Evolutionary conservation across 805 yeast species (phyloP), one percentile per base, ranked within the genome.

Genomic region (Yarrowia keelungensis): DNA sequence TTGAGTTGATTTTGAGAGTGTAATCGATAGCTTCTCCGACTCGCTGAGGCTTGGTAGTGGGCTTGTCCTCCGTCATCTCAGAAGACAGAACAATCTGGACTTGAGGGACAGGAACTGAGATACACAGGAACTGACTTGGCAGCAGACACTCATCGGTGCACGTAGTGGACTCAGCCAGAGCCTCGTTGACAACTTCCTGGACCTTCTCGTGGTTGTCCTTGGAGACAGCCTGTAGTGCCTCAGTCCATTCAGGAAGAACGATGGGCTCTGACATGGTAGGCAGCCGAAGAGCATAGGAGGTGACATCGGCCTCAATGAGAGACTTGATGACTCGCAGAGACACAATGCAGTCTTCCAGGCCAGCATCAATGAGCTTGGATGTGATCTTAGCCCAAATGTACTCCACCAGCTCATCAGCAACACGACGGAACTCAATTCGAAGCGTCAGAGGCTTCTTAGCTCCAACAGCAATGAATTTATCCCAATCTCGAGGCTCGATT

Each of bases 401-500:
- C 61, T 32, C 58, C 38, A 26, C 71, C 22, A 38, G 43, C 69
- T 42, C 73, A 71, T 62, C 75, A 35, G 73, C 75, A 72, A 70
- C 68, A 43, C 56, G 51, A 26, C 74, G 69, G 61, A 70, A 71
- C 22, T 46, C 61, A n/a, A 73, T 71, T 5, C 43, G 53, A 7
- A 75, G 69, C 8, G 69, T 53, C 32, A 68, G 39, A 69, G 53
- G 36, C 61, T 69, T 75, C 72, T 38, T 62, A 2, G 36, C n/a
- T 15, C 45, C 47, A 12, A 35, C 32, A 16, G 87, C 80, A 2
- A 71, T 73, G 64, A 88, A 76, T 12, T 78, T 78, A 64, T 87
- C 77, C 12, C 61, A 76, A 47, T 68, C 75, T 56, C 58, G 68
- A 36, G 74, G 74, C 45, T 77, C 74, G n/a, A 90, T 81, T 67